Evolutionary conservation across 2,329 filamentous ascomycete species (phyloP).

Genomic region (Alternaria angustiovoidea): DNA sequence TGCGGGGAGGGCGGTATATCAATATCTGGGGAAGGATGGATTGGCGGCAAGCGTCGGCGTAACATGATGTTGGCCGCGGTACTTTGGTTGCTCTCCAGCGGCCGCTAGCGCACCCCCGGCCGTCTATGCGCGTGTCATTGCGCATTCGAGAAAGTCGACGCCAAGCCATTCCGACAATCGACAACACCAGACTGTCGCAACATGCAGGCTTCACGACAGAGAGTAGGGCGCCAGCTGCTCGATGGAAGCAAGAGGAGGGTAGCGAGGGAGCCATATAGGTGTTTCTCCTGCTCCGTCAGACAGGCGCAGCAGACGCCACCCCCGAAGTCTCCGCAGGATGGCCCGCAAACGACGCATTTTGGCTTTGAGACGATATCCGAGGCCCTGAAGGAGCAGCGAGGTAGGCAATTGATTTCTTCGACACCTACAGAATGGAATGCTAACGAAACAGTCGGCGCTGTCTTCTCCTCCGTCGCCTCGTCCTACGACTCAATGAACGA

Average conservation of each 20-base stretch:
- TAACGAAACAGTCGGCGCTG: slow-evolving; percentile 71
- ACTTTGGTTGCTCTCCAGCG: not conserved
- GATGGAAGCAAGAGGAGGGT: slow-evolving; percentile 22
- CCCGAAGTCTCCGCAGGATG: slow-evolving; percentile 53
- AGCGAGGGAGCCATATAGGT: slow-evolving; percentile 52
- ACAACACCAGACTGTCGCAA: slow-evolving; percentile 23
- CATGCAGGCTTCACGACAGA: slow-evolving; percentile 38
- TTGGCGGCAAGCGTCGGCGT: slow-evolving; percentile 43
- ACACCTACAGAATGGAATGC: slow-evolving; percentile 10
- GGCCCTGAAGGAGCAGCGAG: slow-evolving; percentile 75
- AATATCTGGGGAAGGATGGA: slow-evolving; percentile 38
- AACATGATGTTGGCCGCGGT: slow-evolving; percentile 4
- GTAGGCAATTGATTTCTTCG: slow-evolving; percentile 47
- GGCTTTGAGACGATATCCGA: slow-evolving; percentile 87
- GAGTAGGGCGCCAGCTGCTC: slow-evolving; percentile 44
- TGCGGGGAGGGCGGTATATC: slow-evolving; percentile 26
- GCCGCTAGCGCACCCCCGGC: slow-evolving; percentile 12
- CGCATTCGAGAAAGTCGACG: slow-evolving; percentile 36
- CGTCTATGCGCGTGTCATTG: slow-evolving; percentile 38
- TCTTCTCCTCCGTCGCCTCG: slow-evolving; percentile 94
- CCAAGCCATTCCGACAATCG: slow-evolving; percentile 33
- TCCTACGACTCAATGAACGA: slow-evolving; percentile 99
- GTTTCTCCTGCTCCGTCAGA: slow-evolving; percentile 60
- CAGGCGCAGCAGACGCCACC: slow-evolving; percentile 50
- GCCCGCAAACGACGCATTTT: slow-evolving; percentile 78